Base-by-base conservation (phyloP, 129 eudicot species). In the Flaveria linearis region DNA sequence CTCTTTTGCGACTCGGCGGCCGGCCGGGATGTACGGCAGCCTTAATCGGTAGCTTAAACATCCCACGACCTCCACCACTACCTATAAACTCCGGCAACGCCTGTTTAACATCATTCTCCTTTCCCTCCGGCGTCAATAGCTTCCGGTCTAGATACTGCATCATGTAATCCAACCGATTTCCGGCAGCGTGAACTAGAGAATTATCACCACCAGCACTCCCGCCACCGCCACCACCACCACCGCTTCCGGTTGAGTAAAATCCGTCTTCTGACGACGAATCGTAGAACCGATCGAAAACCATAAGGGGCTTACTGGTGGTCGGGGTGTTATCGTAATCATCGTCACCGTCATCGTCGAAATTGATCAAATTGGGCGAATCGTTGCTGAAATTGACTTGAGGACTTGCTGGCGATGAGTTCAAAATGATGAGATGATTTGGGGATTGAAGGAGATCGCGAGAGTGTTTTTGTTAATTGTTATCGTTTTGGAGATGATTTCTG, bases 101-200 rank as follows among this genome's bases (percentile, higher is more conserved):
- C 66, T 81, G 75, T 43, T 79, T 70, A n/a, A 60, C 72, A 8
- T 58, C 74, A 46, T 9, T 33, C 16, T 60, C 83, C 41, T 74
- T 74, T 52, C 76, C 82, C 9, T 82, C 73, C 10, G 71, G 60
- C 11, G 50, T 58, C 23, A 91, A 86, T 2, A 93, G 82, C 77
- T 91, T 93, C 70, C 92, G 85, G 80, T 93, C 96, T 25, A 94
- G 80, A 73, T 85, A 91, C 78, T 94, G 93, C 69, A 89, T 88
- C 97, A 91, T 94, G 73, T 93, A 88, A 82, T 90, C 98, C 12
- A 93, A 76, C 64, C 92, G 85, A 68, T 85, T 91, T 9, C 88
- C 86, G 4, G 90, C 92, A 42, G 81, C 75, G 58, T 82, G 79
- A 16, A 78, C 49, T n/a, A 47, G 26, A 30, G 79, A 68, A 25